phyloP scores from a whole-genome alignment of 1,284 basidiomycete genomes.

The Sanghuangporus sanghuang region DNA sequence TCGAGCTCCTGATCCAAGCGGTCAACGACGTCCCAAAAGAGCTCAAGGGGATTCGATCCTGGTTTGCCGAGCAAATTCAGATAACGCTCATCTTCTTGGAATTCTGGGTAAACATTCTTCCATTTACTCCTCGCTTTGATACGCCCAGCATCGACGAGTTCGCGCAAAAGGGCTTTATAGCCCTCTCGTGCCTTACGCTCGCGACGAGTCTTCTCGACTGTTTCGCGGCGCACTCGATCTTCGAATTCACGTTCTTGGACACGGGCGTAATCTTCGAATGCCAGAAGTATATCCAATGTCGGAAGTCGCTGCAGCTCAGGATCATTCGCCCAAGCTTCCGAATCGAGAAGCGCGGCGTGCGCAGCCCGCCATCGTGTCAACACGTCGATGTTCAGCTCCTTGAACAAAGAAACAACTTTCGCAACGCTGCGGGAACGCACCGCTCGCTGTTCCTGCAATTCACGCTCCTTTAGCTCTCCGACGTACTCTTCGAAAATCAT shows the following conservation, averaged over 20 bases:
- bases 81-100: constrained; percentile 81
- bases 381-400: constrained; percentile 80
- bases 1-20: constrained; percentile 82
- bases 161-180: constrained; percentile 76
- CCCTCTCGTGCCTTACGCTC: constrained; percentile 86
- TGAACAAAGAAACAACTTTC: constrained; percentile 77
- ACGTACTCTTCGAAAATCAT: constrained; percentile 90
- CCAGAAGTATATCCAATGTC: constrained; percentile 82
- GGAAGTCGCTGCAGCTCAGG: constrained; percentile 75
- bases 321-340: constrained; percentile 75
- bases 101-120: constrained; percentile 79
- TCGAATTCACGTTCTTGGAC: constrained; percentile 86
- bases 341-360: constrained; percentile 67
- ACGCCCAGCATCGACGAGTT: constrained; percentile 59
- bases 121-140: constrained; percentile 85
- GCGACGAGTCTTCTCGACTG: constrained; percentile 77
- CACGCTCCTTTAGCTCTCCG: constrained; percentile 73
- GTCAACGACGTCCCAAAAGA: constrained; percentile 95
- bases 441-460: constrained; percentile 80
- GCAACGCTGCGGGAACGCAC: constrained; percentile 70
- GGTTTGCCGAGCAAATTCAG: constrained; percentile 82
- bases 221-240: constrained; percentile 69
- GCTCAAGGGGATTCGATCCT: constrained; percentile 90
- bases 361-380: constrained; percentile 86
- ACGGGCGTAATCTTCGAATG: constrained; percentile 88